Base-by-base conservation (phyloP, 2,329 filamentous ascomycete genomes). In the Ophioceras dolichostomum region DNA sequence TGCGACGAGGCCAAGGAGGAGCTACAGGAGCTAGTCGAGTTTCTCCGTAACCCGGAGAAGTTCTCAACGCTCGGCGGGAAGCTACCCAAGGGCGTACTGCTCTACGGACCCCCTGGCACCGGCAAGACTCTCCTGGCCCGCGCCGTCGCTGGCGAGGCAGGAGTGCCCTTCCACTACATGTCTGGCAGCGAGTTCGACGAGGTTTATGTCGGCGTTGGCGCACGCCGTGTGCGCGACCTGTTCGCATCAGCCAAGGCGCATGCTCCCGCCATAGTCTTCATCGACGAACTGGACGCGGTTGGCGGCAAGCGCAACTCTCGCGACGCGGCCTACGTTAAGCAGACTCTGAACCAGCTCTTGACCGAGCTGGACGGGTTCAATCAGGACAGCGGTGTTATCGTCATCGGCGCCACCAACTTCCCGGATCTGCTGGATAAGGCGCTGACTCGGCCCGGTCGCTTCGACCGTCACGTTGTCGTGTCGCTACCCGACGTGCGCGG, bases 141-240 rank as follows among this genome's bases (percentile, higher is more conserved):
- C 51, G 93, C 91, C 39, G 91, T 98, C 42, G 91, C 91, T 34
- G 91, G 91, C 37, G 91, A 98, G 64, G 88, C 91, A 38, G 91
- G 89, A 39, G 91, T 98, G 14, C 91, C 91, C 2, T 98, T 98
- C 70, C 98, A 96, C 70, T 98, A 95, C 71, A 96, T 98, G 89
- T 98, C 91, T 53, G 91, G 91, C 36, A 94, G 86, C 41, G 91
- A 98, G 58, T 98, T 98, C 54, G 91, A 98, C 53, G 91, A 98
- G 60, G 82, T 98, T 37, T 98, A 95, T 53, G 93, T 98, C 26
- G 91, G 91, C 54, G 91, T 98, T 10, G 57, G 57, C 34, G 57
- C 57, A 26, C 58, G 98, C 68, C 83, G 91, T 52, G 89, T 98
- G 34, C 85, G 91, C 41, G 91, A 60, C 32, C 52, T 60, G 27